Evolutionary conservation across 257 asterid species (phyloP), one percentile per base, ranked within the genome.

Genomic region (Datura wrightii): DNA sequence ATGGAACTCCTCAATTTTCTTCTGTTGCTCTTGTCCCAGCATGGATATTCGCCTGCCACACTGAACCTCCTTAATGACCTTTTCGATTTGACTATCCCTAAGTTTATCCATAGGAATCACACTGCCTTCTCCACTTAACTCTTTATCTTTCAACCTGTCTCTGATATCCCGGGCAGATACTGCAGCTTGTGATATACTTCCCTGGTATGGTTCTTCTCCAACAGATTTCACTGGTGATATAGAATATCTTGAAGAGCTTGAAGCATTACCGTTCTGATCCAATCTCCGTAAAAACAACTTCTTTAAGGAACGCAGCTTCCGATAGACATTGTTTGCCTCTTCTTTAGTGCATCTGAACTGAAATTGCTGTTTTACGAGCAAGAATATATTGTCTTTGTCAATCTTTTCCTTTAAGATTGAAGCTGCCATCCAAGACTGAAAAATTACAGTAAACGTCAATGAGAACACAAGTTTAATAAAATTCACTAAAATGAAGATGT

Each of bases 341-440:
- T 91, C 95, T 90, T 91, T 93, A 46, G 93, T 90, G 88, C 97
- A 93, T 83, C 90, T 89, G 89, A 92, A 93, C 82, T 86, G 56
- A 84, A 93, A 86, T 82, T 79, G 86, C 46, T 88, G 89, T 82
- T 89, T 91, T 2, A 90, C 95, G 70, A 89, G 86, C 79, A 60
- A 41, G 69, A 93, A 88, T 1, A 91, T 84, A 34, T 86, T 88
- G 85, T 87, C 87, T 89, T 91, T 90, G 84, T 92, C 90, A 65
- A 93, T 81, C 58, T 90, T 92, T 60, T 87, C 87, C 83, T 90
- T 91, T 65, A 84, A 76, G 72, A 91, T 80, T 74, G 93, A 92
- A 55, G 94, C 94, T 36, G 93, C 94, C 37, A 82, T 86, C 97
- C 97, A 93, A 88, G 92, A 92, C 97, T 93, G 87, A 74, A 80